Base-by-base conservation (phyloP, 2,329 filamentous ascomycete species). In the Diaporthe australafricana region DNA sequence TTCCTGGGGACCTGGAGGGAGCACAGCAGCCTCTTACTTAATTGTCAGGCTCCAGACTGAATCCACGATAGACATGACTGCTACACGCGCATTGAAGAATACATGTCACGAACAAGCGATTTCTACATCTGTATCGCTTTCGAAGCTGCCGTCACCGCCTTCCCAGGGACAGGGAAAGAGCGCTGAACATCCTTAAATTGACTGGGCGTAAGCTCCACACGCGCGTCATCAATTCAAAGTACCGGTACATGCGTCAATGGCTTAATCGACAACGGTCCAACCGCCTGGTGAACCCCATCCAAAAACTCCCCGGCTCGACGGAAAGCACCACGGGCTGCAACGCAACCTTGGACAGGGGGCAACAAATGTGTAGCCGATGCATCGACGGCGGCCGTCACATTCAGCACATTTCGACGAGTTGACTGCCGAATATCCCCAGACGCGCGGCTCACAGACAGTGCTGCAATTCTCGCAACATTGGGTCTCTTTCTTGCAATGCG, bases 351-450 rank as follows among this genome's bases (percentile, higher is more conserved):
- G 35, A 20, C 65, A 55, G 45, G 55, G 53, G 53, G 55, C 57
- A 16, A 25, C 12, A 40, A 71, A 57, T 45, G 32, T 35, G 63
- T 17, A 73, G 53, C 56, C 70, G 70, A 72, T 71, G 56, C 70
- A 50, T 65, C 42, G 45, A 65, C 60, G 42, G 60, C 60, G 45
- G 30, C n/a, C 3, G 35, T 50, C 14, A 9, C 22, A 17, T 47
- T 35, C 12, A 16, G 42, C 60, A 50, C 1, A 65, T 50, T 65
- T 50, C 60, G 60, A 65, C 60, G 60, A 65, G 60, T 65, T 65
- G 60, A 65, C 5, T 20, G n/a, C 60, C 60, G 60, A 65, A 14
- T 14, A 38, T 22, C 45, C 6, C 20, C 45, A 50, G 22, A 63
- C 60, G 60, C n/a, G 60, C 30, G 45, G n/a, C 60, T 50, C 42